These are phyloP conservation scores for Leccinum subgranulosum DNA, from an alignment of 768 basidiomycete genomes.

Conservation along the genomic window DNA sequence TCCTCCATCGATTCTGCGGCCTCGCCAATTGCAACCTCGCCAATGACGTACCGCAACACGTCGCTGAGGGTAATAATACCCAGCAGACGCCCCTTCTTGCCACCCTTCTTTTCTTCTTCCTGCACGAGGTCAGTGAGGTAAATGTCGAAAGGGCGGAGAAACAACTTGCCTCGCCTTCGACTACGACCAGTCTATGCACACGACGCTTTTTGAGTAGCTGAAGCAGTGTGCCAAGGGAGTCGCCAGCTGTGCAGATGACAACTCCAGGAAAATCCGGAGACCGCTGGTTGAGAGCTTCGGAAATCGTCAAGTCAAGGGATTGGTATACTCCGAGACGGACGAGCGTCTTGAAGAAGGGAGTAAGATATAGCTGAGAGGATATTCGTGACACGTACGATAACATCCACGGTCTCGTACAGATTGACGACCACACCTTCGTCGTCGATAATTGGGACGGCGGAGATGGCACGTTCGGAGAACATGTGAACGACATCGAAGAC, in stretches of 20 bases:
- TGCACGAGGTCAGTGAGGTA: slow-evolving; percentile 26
- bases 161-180: slow-evolving; percentile 76
- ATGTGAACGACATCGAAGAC: slow-evolving; percentile 99
- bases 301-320: slow-evolving; percentile 91
- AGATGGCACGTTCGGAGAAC: slow-evolving; percentile 94
- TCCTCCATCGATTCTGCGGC: slow-evolving; percentile 36
- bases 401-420: slow-evolving; percentile 97
- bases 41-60: slow-evolving; percentile 80
- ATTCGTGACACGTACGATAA: slow-evolving; percentile 59
- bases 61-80: slow-evolving; percentile 90
- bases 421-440: slow-evolving; percentile 91
- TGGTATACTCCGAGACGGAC: slow-evolving; percentile 94
- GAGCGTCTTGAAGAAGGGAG: slow-evolving; percentile 60
- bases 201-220: slow-evolving; percentile 90
- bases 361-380: slow-evolving; percentile 1
- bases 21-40: slow-evolving; percentile 54
- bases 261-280: slow-evolving; percentile 96
- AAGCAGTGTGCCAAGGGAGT: slow-evolving; percentile 87
- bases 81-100: slow-evolving; percentile 77
- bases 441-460: slow-evolving; percentile 95
- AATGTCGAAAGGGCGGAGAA: background rate
- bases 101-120: slow-evolving; percentile 80
- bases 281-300: slow-evolving; percentile 87
- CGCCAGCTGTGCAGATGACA: slow-evolving; percentile 89
- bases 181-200: slow-evolving; percentile 92